A percentile compares a stretch with the other conserved stretches of the same genome.
Evolutionary conservation across 169 alveolate species (phyloP).

Genomic region (Cryptosporidium ubiquitum): DNA sequence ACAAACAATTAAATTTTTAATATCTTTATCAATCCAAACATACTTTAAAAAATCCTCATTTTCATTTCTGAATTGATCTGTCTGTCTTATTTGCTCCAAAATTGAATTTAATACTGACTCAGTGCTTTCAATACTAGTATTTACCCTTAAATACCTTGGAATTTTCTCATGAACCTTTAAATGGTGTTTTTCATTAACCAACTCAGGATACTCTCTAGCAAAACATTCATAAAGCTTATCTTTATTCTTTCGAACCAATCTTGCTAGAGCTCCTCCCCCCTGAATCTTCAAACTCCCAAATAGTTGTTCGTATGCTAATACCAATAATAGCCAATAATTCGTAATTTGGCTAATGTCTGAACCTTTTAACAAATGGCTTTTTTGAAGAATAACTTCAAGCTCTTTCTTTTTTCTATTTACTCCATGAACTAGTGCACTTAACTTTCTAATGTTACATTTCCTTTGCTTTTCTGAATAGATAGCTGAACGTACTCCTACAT

Average conservation of each 20-base stretch:
- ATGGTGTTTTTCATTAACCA: background rate
- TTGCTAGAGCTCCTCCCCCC: slow-evolving; percentile 64
- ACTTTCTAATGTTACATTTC: slow-evolving; percentile 22
- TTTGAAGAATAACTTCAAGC: slow-evolving; percentile 16
- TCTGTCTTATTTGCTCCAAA: background rate
- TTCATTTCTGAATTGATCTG: background rate
- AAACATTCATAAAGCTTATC: slow-evolving; percentile 23
- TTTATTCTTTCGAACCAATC: slow-evolving; percentile 38
- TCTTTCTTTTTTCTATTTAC: slow-evolving; percentile 21
- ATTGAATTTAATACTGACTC: slow-evolving; percentile 13
- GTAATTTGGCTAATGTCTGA: background rate
- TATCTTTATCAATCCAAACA: slow-evolving; percentile 39
- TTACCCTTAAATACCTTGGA: slow-evolving; percentile 72
- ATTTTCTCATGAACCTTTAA: background rate
- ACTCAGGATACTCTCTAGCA: slow-evolving; percentile 34
- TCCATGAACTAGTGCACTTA: slow-evolving; percentile 51
- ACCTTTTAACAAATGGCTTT: background rate
- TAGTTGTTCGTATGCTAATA: slow-evolving; percentile 39
- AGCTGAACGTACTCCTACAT: slow-evolving; percentile 31
- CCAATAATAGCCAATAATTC: slow-evolving; percentile 35
- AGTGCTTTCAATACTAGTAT: slow-evolving; percentile 17
- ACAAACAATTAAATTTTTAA: slow-evolving; percentile 38
- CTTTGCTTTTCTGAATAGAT: slow-evolving; percentile 24
- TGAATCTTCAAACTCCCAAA: slow-evolving; percentile 48
- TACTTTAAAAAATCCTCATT: background rate